Base-by-base conservation (phyloP, 148 eudicot species). In the Arbutus unedo region DNA sequence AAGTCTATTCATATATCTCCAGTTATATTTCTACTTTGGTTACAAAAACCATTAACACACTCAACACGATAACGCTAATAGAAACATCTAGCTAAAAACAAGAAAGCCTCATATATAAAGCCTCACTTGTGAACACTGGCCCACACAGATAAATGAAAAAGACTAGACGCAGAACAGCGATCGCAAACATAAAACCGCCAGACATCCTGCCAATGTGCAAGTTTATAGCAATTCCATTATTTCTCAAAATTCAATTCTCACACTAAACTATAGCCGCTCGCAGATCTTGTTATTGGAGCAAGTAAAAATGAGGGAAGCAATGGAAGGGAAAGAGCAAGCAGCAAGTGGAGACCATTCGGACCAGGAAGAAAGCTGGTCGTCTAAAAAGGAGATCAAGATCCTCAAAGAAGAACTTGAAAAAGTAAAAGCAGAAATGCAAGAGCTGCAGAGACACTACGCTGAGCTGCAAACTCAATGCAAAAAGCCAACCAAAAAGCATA, bases 231-330 rank as follows among this genome's bases (percentile, higher is more conserved):
- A 25, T 45, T 31, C 16, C 1, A 23, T 23, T 49, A 48, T 31
- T 68, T 45, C 55, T 64, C 43, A 66, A 64, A 79, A 16, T 79
- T 7, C 5, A 64, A 19, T 77, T 49, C n/a, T 50, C 49, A 53
- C 41, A 5, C 43, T 45, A 47, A 10, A 18, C 64, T 45, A 45
- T 23, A 79, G 23, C 59, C 44, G 51, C 44, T 73, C 25, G 53
- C 94, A 93, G 95, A 93, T 93, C 38, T 75, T 92, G 81, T 91
- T 92, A 79, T 88, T 90, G 0, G 97, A 93, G 84, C 97, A 92
- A 91, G 86, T 87, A 66, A 92, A 92, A 81, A 82, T 93, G 82
- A 89, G 95, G 84, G 85, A 78, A 15, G 86, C 87, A 60, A 82
- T 91, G 86, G 91, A 89, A 82, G 83, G 87, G 48, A 90, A 87